These are phyloP conservation scores for Chernovozyma sophiae-reginae DNA, from an alignment of 1,139 yeast genomes.

Conservation along the genomic window DNA sequence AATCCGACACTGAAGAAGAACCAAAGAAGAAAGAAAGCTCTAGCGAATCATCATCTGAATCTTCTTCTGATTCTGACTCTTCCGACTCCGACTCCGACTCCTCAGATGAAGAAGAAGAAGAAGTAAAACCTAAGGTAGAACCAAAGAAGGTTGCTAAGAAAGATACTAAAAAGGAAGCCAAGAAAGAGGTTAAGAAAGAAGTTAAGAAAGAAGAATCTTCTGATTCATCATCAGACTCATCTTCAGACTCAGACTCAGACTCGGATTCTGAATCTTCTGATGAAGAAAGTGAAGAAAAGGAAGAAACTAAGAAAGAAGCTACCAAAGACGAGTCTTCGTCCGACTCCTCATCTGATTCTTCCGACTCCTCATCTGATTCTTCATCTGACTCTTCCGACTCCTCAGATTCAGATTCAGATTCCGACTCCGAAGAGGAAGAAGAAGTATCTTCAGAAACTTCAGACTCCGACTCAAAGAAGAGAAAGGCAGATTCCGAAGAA, in stretches of 20 bases:
- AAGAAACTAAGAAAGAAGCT: conserved; percentile 16
- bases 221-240: conserved; percentile 1
- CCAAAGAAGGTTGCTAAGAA: conserved; percentile 18
- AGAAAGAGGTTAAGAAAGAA: conserved; percentile 15
- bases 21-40: not conserved
- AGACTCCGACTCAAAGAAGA: conserved; percentile 31
- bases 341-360: conserved; percentile 10
- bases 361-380: conserved; percentile 9
- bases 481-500: conserved; percentile 36
- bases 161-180: conserved; percentile 28
- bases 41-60: conserved; percentile 6
- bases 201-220: conserved; percentile 12
- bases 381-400: conserved; percentile 13
- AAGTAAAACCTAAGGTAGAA: conserved; percentile 11
- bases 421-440: conserved; percentile 19
- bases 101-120: conserved; percentile 23
- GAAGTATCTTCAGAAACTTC: conserved; percentile 20
- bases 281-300: conserved; percentile 19
- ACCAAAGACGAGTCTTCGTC: conserved; percentile 11
- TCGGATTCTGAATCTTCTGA: conserved; percentile 21
- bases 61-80: conserved; percentile 9
- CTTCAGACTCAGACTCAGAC: conserved; percentile 10
- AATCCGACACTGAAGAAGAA: conserved; percentile 11
- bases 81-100: conserved; percentile 18
- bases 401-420: conserved; percentile 14